phyloP scores from a whole-genome alignment of 306 rosid species.

The Trifolium dubium region DNA sequence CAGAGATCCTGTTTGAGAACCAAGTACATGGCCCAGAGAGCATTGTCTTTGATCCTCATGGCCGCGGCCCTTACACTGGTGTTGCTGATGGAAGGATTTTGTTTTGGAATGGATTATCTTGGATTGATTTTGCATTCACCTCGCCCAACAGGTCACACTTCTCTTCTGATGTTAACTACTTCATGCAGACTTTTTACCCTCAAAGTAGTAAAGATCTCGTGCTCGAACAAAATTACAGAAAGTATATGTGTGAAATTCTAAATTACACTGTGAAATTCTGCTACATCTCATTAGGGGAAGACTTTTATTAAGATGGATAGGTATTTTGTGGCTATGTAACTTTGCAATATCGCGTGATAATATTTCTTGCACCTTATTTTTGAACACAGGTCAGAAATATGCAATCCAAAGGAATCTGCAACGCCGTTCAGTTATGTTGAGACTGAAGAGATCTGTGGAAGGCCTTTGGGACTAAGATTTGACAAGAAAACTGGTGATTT shows the following conservation, averaged over 20 bases:
- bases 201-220: too few species aligned
- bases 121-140: constrained; percentile 82
- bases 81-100: constrained; percentile 86
- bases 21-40: constrained; percentile 93
- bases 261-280: neutral
- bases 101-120: constrained; percentile 78
- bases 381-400: constrained; percentile 68
- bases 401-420: constrained; percentile 67
- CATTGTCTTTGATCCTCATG: constrained; percentile 73
- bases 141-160: constrained; percentile 69
- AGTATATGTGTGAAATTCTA: neutral
- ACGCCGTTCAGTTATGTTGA: constrained; percentile 58
- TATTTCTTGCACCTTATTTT: constrained; percentile 36
- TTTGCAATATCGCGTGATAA: neutral
- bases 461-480: constrained; percentile 92
- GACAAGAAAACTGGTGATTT: constrained; percentile 85
- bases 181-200: neutral
- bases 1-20: constrained; percentile 72
- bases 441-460: constrained; percentile 86
- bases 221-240: neutral
- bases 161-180: constrained; percentile 1
- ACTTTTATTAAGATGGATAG: neutral
- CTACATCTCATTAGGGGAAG: neutral
- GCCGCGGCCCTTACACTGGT: constrained; percentile 93
- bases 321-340: neutral